A percentile compares a stretch with the other conserved stretches of the same genome.
phyloP scores from a whole-genome alignment of 805 yeast species.

The Saturnispora dispora region DNA sequence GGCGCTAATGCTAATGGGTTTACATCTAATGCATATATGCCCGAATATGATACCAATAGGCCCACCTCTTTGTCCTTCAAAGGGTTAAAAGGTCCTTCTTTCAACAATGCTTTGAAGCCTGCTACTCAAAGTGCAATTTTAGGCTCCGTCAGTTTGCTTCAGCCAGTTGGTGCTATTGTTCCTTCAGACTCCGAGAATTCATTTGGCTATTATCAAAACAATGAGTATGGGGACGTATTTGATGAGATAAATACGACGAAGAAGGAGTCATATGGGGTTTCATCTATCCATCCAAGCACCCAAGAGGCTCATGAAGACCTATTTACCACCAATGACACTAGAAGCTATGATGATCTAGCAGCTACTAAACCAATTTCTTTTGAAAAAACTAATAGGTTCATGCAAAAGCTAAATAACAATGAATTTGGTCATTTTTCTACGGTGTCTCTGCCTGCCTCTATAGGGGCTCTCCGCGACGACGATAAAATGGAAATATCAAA shows the following conservation, averaged over 20 bases:
- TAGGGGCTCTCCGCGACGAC: neutral
- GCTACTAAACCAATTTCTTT: neutral
- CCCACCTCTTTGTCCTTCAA: constrained; percentile 43
- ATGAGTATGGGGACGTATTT: neutral
- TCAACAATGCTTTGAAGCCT: constrained; percentile 24
- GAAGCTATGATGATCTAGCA: constrained; percentile 9
- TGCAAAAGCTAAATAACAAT: constrained; percentile 5
- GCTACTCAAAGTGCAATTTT: constrained; percentile 23
- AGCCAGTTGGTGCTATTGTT: constrained; percentile 8
- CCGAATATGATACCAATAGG: constrained; percentile 5
- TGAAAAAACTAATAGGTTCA: constrained; percentile 9
- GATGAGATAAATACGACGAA: neutral
- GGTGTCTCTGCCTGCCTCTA: constrained; percentile 8
- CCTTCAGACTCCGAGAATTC: constrained; percentile 16
- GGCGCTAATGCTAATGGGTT: neutral
- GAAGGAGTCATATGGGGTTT: neutral
- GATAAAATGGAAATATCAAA: constrained; percentile 6
- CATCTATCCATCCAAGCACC: no score
- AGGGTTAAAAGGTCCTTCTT: constrained; percentile 51
- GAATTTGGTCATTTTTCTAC: constrained; percentile 9
- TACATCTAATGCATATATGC: constrained; percentile 12
- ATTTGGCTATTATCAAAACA: constrained; percentile 1
- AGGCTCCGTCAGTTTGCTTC: constrained; percentile 18
- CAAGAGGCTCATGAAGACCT: constrained; percentile 4
- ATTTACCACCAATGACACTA: constrained; percentile 10